Base-by-base conservation (phyloP, 192 early-diverging fungal species). In the Pecoramyces ruminantium region DNA sequence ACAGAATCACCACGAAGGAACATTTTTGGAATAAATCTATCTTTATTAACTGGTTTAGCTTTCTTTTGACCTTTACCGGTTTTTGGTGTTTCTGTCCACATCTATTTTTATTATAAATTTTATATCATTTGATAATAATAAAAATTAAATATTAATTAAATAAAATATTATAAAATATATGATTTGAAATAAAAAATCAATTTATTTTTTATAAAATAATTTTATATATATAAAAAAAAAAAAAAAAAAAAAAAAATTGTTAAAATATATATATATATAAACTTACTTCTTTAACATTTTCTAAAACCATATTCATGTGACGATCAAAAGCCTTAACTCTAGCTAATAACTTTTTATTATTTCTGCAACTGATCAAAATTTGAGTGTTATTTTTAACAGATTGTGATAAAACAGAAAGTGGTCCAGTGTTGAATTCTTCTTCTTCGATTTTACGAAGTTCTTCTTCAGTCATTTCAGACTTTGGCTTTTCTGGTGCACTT, bases 221-320 rank as follows among this genome's bases (percentile, higher is more conserved):
- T n/a, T n/a, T n/a, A n/a, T n/a, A 6, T 78, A 28, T 78, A 17
- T 81, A 29, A 27, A 51, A 77, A 42, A 80, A 78, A 8, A 78
- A 15, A 82, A 28, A 17, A 29, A 81, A 77, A 77, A 79, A 34
- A 11, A 11, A 34, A 11, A 11, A 34, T n/a, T n/a, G n/a, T n/a
- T n/a, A n/a, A 34, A 8, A 34, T 34, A 34, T 34, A 34, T 34
- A 34, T 34, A 34, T 34, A 51, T 21, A 67, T 3, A 34, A 34
- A n/a, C 25, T 67, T 67, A 67, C 51, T 27, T 30, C 78, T 18
- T 30, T 79, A 39, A 38, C 78, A 67, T 67, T 67, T 67, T 67
- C 51, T n/a, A 99, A 86, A n/a, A 99, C 97, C 97, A 99, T 98
- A 88, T 99, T 99, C 90, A 95, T 98, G 85, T 99, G 98, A 78